Percentiles rank a stretch among this genome's conserved stretches.
These are phyloP conservation scores for Naegleria fowleri DNA, from an alignment of 208 protist species.

Conservation along the genomic window DNA sequence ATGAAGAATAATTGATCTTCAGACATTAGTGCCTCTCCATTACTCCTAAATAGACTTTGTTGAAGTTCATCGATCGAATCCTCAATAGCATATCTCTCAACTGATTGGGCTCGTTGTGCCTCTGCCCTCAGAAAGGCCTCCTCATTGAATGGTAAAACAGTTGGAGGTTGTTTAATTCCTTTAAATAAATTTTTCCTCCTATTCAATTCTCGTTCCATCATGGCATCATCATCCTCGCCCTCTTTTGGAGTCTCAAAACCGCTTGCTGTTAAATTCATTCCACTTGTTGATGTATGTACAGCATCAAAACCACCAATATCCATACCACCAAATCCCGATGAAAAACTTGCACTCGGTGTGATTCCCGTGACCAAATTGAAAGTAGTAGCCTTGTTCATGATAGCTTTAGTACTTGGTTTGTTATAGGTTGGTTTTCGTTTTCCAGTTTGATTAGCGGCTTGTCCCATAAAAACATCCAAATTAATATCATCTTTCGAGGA, in stretches of 20 bases:
- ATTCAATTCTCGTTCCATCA: background rate
- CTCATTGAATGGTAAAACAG: background rate
- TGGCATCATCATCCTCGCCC: background rate
- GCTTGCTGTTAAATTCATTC: background rate
- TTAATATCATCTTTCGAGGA: background rate
- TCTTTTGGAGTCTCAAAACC: background rate
- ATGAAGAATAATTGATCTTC: slow-evolving; percentile 27
- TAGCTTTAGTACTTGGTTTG: background rate
- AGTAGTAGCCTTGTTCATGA: background rate
- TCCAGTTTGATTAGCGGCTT: background rate
- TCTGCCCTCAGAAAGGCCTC: background rate
- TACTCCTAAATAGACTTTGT: background rate
- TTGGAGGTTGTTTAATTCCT: slow-evolving; percentile 8
- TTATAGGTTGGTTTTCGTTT: background rate
- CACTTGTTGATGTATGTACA: background rate
- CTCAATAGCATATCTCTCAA: background rate
- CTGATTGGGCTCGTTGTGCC: background rate
- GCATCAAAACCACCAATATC: background rate
- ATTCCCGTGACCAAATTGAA: background rate
- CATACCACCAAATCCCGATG: background rate
- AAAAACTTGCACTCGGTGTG: background rate
- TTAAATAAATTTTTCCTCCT: background rate
- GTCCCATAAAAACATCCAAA: slow-evolving; percentile 10
- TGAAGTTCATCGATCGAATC: background rate
- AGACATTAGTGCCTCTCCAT: background rate